phyloP scores from a whole-genome alignment of 2,329 filamentous ascomycete species.

The Verticillium tricorpus region DNA sequence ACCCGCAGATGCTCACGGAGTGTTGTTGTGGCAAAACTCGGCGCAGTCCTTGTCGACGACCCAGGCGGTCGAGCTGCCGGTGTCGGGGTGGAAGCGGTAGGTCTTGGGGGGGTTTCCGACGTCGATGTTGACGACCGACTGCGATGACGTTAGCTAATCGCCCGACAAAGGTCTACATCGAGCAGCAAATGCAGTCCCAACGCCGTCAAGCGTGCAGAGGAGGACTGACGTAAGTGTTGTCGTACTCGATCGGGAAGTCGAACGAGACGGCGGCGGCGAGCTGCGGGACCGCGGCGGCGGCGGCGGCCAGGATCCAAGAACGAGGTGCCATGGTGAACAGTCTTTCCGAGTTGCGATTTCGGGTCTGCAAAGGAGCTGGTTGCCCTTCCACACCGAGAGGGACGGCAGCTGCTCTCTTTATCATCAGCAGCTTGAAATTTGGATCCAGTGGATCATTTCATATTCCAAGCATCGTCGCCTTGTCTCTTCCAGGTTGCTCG shows the following conservation, averaged over 20 bases:
- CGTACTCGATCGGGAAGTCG: constrained; percentile 10
- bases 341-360: neutral
- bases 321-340: constrained; percentile 3
- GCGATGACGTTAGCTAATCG: neutral
- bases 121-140: constrained; percentile 1
- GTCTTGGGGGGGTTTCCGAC: constrained; percentile 23
- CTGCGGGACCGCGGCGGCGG: constrained; percentile 4
- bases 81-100: constrained; percentile 27
- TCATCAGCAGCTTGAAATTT: neutral
- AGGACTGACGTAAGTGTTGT: constrained; percentile 8
- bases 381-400: neutral
- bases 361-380: neutral
- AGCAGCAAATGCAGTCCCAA: neutral
- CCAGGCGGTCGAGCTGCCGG: constrained; percentile 29
- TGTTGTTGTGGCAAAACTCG: constrained; percentile 16
- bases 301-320: constrained; percentile 6
- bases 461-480: neutral
- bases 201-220: accelerated
- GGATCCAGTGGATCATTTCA: neutral
- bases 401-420: neutral
- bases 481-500: neutral
- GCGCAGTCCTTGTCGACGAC: constrained; percentile 14
- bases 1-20: neutral
- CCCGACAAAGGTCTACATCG: neutral
- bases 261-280: constrained; percentile 9